A percentile compares a stretch with the other conserved stretches of the same genome.
Evolutionary conservation across 1,284 basidiomycete genomes (phyloP).

Genomic region (Malassezia sympodialis): DNA sequence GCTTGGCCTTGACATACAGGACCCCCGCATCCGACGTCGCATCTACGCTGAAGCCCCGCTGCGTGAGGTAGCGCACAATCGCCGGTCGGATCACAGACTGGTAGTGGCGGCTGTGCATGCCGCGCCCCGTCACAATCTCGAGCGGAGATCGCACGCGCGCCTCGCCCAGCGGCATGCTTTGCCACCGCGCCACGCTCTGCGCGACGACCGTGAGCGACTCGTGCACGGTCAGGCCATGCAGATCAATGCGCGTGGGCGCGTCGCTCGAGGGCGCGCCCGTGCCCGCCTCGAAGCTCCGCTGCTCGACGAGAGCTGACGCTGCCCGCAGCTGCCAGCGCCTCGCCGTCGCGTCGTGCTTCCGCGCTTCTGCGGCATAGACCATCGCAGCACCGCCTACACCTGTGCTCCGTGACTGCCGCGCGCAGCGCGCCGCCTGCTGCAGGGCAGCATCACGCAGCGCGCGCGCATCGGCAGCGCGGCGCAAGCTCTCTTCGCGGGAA

Average conservation of each 20-base stretch:
- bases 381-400: slow-evolving; percentile 17
- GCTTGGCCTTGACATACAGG: slow-evolving; percentile 11
- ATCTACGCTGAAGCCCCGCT: slow-evolving; percentile 11
- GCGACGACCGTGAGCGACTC: slow-evolving; percentile 46
- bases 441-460: slow-evolving; percentile 41
- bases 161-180: slow-evolving; percentile 16
- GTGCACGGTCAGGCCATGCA: slow-evolving; percentile 47
- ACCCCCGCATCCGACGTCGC: slow-evolving; percentile 4
- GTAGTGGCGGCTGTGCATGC: slow-evolving; percentile 43
- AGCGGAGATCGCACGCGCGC: slow-evolving; percentile 23
- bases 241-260: slow-evolving; percentile 36
- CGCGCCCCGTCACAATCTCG: slow-evolving; percentile 48
- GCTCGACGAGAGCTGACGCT: slow-evolving; percentile 41
- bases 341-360: slow-evolving; percentile 41
- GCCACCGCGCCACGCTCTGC: slow-evolving; percentile 42
- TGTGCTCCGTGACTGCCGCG: slow-evolving; percentile 1
- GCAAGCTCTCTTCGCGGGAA: slow-evolving; percentile 25
- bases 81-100: slow-evolving; percentile 46
- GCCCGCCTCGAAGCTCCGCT: slow-evolving; percentile 22
- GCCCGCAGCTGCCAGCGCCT: slow-evolving; percentile 45
- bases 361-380: slow-evolving; percentile 46
- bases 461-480: slow-evolving; percentile 35
- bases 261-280: background rate
- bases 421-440: slow-evolving; percentile 31
- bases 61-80: slow-evolving; percentile 20